Percentiles rank a stretch among this genome's conserved stretches.
Evolutionary conservation across 805 yeast species (phyloP).

Genomic region (Candida gorgasii): DNA sequence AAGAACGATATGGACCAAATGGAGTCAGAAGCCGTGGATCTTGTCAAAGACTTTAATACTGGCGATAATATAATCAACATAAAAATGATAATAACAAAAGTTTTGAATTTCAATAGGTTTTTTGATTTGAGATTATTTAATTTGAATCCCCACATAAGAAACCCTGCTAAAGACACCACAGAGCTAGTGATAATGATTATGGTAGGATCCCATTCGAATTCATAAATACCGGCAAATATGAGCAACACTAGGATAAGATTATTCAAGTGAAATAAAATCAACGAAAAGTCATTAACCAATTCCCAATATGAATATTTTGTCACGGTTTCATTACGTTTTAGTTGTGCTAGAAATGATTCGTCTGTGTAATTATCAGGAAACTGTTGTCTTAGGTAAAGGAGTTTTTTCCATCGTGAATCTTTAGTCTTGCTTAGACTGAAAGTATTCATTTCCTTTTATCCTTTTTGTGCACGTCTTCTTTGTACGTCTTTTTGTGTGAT

Average conservation of each 20-base stretch:
- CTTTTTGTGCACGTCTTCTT: too few species aligned
- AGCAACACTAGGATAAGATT: constrained; percentile 63
- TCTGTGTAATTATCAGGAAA: constrained; percentile 94
- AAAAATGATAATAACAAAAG: constrained; percentile 67
- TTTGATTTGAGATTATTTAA: constrained; percentile 13
- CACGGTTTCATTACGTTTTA: constrained; percentile 75
- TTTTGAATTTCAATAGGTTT: constrained; percentile 42
- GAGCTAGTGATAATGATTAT: constrained; percentile 35
- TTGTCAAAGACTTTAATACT: constrained; percentile 81
- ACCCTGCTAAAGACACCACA: constrained; percentile 33
- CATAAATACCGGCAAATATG: constrained; percentile 64
- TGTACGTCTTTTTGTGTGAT: too few species aligned
- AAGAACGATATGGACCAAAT: constrained; percentile 91
- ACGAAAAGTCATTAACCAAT: constrained; percentile 68
- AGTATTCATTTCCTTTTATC: constrained; percentile 7
- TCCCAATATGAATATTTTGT: constrained; percentile 62
- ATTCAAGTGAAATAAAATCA: constrained; percentile 66
- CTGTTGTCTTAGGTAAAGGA: constrained; percentile 80
- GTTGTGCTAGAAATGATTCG: constrained; percentile 73
- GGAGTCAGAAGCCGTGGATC: constrained; percentile 88
- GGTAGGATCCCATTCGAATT: constrained; percentile 50
- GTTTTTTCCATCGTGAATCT: constrained; percentile 66
- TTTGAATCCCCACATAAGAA: constrained; percentile 26
- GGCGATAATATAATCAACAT: constrained; percentile 82
- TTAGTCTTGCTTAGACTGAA: constrained; percentile 8